phyloP scores from a whole-genome alignment of 768 basidiomycete species.

The Suillus fuscotomentosus region DNA sequence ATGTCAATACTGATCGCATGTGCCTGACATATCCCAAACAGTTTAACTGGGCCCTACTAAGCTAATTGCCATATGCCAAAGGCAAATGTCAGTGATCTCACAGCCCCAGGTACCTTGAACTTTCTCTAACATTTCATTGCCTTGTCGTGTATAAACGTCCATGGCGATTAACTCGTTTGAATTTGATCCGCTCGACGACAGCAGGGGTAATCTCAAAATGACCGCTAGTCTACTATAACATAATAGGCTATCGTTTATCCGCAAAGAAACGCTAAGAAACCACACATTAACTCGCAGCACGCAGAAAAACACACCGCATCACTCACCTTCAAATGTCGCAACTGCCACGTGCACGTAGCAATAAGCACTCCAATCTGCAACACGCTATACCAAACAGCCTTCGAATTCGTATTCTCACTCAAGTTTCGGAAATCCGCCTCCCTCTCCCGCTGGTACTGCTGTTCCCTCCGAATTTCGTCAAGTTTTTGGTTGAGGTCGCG shows the following conservation, averaged over 20 bases:
- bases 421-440: constrained; percentile 88
- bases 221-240: not conserved
- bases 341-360: constrained; percentile 88
- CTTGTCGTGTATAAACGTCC: not conserved
- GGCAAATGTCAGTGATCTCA: not conserved
- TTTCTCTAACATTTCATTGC: not conserved
- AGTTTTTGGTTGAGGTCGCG: constrained; percentile 93
- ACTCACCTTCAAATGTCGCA: constrained; percentile 85
- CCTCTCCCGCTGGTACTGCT: constrained; percentile 96
- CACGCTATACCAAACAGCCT: constrained; percentile 93
- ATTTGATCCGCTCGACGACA: not conserved
- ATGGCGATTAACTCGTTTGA: not conserved
- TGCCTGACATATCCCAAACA: not conserved
- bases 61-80: too few species aligned
- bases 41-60: not conserved
- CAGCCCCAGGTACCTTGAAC: not conserved
- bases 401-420: constrained; percentile 87
- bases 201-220: not conserved
- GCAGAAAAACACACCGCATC: not conserved
- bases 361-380: constrained; percentile 84
- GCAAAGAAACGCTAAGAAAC: constrained; percentile 74
- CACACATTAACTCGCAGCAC: constrained; percentile 4
- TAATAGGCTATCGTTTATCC: constrained; percentile 56
- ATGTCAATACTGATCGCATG: not conserved
- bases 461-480: constrained; percentile 90